Evolutionary conservation across 257 asterid genomes (phyloP).

Genomic region (Penstemon barbatus): DNA sequence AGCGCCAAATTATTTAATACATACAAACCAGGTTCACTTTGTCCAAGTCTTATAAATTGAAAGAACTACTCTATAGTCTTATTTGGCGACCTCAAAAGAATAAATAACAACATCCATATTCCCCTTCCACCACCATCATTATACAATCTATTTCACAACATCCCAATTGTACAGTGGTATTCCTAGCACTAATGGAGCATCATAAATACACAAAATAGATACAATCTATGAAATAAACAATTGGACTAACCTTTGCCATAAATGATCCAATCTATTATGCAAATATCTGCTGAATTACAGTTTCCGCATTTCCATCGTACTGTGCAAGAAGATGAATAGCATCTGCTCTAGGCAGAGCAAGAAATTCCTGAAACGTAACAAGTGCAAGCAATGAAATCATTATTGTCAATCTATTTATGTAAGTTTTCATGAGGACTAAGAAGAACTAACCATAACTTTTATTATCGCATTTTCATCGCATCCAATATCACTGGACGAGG

Average conservation of each 20-base stretch:
- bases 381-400: background rate
- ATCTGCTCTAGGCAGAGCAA: conserved; percentile 93
- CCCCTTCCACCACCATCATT: too few species aligned
- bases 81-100: too few species aligned
- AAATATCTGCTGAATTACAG: conserved; percentile 89
- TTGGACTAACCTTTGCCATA: conserved; percentile 26
- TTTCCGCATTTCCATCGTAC: conserved; percentile 90
- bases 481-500: conserved; percentile 57
- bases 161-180: too few species aligned
- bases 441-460: conserved; percentile 88
- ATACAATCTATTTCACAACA: too few species aligned
- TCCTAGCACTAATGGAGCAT: too few species aligned
- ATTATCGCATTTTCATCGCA: conserved; percentile 88
- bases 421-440: background rate
- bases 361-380: conserved; percentile 75
- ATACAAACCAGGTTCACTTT: too few species aligned
- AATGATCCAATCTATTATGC: conserved; percentile 39
- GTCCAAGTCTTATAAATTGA: too few species aligned
- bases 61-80: too few species aligned
- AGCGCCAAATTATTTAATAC: too few species aligned
- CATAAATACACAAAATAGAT: too few species aligned
- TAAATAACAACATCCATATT: too few species aligned
- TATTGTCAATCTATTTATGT: background rate
- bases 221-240: conserved; percentile 13
- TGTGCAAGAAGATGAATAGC: conserved; percentile 96